phyloP scores from a whole-genome alignment of 345 rosid species.

The Bruguiera gymnorhiza region DNA sequence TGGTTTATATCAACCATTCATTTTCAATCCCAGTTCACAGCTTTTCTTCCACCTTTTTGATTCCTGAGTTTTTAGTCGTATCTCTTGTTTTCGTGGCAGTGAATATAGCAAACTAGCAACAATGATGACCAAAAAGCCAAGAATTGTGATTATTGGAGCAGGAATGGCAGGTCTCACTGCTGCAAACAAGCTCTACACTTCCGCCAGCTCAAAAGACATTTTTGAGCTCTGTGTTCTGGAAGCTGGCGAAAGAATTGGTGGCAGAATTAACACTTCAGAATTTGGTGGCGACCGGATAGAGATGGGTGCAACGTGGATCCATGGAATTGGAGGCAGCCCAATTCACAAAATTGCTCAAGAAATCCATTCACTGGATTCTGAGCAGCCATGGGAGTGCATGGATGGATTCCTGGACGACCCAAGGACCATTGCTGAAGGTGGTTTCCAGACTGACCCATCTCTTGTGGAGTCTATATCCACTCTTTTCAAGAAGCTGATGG shows the following conservation, averaged over 20 bases:
- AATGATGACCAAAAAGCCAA: conserved; percentile 80
- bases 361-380: conserved; percentile 59
- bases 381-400: conserved; percentile 97
- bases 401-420: conserved; percentile 56
- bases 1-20: conserved; percentile 23
- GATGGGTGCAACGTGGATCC: conserved; percentile 99
- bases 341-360: conserved; percentile 64
- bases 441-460: conserved; percentile 46
- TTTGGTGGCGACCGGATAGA: conserved; percentile 85
- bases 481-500: conserved; percentile 76
- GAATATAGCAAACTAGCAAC: conserved; percentile 15
- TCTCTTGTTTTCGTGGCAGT: neutral
- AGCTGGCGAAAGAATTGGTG: conserved; percentile 87
- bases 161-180: conserved; percentile 99
- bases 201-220: conserved; percentile 34
- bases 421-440: conserved; percentile 71
- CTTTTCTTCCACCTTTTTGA: conserved; percentile 8
- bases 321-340: conserved; percentile 95
- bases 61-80: neutral
- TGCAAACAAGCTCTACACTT: conserved; percentile 77
- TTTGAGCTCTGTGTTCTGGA: conserved; percentile 84
- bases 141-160: conserved; percentile 88
- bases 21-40: conserved; percentile 26
- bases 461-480: conserved; percentile 53
- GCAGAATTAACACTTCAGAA: conserved; percentile 85